phyloP scores from a whole-genome alignment of 2,329 filamentous ascomycete species.

The Aspergillus sergii region DNA sequence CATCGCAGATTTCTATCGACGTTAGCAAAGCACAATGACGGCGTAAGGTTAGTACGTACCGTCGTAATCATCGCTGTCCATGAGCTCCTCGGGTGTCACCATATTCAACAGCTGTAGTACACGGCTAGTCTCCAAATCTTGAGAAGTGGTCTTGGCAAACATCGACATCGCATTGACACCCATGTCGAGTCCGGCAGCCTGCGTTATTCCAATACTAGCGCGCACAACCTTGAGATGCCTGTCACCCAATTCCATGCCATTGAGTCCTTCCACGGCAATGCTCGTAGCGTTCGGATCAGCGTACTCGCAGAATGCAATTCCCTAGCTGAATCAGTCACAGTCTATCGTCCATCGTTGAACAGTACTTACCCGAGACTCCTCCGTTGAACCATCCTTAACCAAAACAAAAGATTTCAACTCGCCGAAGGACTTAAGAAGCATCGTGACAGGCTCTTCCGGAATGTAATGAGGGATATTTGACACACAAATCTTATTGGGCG shows the following conservation, averaged over 20 bases:
- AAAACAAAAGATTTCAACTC: conserved; percentile 89
- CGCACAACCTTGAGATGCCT: conserved; percentile 81
- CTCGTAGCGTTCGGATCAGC: conserved; percentile 73
- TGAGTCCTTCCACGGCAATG: conserved; percentile 85
- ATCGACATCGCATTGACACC: conserved; percentile 97
- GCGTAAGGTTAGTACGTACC: conserved; percentile 57
- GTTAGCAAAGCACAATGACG: conserved; percentile 8
- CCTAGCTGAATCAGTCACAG: conserved; percentile 54
- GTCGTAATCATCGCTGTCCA: conserved; percentile 94
- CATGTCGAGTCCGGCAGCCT: conserved; percentile 89
- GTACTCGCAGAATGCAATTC: conserved; percentile 97
- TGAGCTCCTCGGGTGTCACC: conserved; percentile 93
- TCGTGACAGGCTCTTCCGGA: conserved; percentile 86
- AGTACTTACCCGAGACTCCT: conserved; percentile 77
- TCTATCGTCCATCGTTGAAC: conserved; percentile 29
- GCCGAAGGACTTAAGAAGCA: conserved; percentile 87
- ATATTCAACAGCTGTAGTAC: conserved; percentile 96
- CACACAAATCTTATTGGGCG: conserved; percentile 92
- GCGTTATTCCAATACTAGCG: conserved; percentile 91
- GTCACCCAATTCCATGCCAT: conserved; percentile 91
- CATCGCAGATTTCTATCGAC: conserved; percentile 84
- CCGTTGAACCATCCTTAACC: conserved; percentile 81
- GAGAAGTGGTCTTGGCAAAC: conserved; percentile 85
- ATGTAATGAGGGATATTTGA: conserved; percentile 87
- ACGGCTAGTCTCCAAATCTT: conserved; percentile 75